A percentile compares a stretch with the other conserved stretches of the same genome.
Conservation (phyloP, 495 filamentous ascomycete genomes). For the Penicillium daleae region DNA sequence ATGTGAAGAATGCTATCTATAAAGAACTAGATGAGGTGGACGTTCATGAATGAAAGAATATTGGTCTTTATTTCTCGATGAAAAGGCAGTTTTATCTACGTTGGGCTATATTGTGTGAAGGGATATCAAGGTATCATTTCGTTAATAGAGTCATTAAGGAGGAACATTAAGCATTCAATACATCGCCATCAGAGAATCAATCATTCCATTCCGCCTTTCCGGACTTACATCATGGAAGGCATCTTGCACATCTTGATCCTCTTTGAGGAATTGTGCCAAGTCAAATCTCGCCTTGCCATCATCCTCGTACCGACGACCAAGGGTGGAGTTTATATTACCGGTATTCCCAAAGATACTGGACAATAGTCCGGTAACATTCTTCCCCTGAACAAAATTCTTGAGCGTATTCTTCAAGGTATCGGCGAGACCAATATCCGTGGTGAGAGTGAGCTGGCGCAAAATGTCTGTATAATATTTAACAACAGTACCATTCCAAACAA, state of each 20-base stretch:
- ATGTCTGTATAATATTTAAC: slow-evolving; percentile 45
- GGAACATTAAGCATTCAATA: neutral
- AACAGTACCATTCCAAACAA: slow-evolving; percentile 35
- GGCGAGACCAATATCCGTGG: slow-evolving; percentile 31
- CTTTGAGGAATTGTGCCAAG: slow-evolving; percentile 16
- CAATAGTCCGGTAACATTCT: slow-evolving; percentile 7
- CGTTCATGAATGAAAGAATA: neutral
- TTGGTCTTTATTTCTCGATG: neutral
- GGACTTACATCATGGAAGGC: slow-evolving; percentile 20
- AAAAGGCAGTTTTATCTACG: neutral
- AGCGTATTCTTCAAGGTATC: slow-evolving; percentile 40
- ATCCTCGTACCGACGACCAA: neutral
- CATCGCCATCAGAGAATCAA: slow-evolving; percentile 18
- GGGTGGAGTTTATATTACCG: neutral
- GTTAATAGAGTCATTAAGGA: neutral
- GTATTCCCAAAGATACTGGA: neutral
- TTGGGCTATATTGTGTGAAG: neutral
- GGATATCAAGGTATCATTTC: neutral
- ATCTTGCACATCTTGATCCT: slow-evolving; percentile 21
- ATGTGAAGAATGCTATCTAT: slow-evolving; percentile 27
- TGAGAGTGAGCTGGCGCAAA: slow-evolving; percentile 36
- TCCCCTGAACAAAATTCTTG: slow-evolving; percentile 18
- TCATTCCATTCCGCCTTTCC: slow-evolving; percentile 21
- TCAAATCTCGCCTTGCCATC: slow-evolving; percentile 4
- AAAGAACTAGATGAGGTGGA: slow-evolving; percentile 24